These are phyloP conservation scores for Carex arenaria DNA, from an alignment of 202 grass and related monocot species.

Conservation along the genomic window DNA sequence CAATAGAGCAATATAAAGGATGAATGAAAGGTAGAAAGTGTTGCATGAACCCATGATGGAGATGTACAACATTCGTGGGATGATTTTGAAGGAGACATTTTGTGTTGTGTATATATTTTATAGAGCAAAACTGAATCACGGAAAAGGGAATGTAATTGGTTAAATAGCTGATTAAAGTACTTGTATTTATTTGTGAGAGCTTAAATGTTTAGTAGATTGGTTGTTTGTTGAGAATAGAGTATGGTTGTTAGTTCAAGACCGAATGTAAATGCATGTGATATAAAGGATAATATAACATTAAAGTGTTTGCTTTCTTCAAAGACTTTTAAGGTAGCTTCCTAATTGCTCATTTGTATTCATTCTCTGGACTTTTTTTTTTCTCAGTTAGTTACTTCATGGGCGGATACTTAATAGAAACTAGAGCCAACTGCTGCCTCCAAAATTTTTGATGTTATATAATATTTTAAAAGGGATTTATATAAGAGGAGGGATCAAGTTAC, in stretches of 20 bases:
- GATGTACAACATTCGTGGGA: neutral
- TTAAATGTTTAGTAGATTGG: neutral
- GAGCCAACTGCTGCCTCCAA: too few species aligned
- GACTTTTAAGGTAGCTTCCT: neutral
- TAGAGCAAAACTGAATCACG: neutral
- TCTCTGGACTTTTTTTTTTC: too few species aligned
- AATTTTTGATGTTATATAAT: too few species aligned
- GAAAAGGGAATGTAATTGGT: neutral
- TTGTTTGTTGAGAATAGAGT: neutral
- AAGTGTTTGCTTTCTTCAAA: neutral
- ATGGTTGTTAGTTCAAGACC: constrained; percentile 10
- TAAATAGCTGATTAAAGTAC: neutral
- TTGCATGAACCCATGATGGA: constrained; percentile 8
- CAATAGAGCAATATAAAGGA: neutral
- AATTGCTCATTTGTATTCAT: neutral
- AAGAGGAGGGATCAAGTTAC: too few species aligned
- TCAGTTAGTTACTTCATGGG: too few species aligned
- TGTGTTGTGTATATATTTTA: constrained; percentile 19
- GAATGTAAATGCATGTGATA: constrained; percentile 1
- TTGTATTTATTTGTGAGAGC: neutral
- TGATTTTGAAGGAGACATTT: neutral
- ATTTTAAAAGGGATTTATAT: too few species aligned
- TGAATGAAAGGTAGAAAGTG: neutral
- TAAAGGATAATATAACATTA: neutral
- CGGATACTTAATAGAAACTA: too few species aligned